Evolutionary conservation across 176 grass and related monocot genomes (phyloP), one percentile per base, ranked within the genome.

Genomic region (Carex cristatella): DNA sequence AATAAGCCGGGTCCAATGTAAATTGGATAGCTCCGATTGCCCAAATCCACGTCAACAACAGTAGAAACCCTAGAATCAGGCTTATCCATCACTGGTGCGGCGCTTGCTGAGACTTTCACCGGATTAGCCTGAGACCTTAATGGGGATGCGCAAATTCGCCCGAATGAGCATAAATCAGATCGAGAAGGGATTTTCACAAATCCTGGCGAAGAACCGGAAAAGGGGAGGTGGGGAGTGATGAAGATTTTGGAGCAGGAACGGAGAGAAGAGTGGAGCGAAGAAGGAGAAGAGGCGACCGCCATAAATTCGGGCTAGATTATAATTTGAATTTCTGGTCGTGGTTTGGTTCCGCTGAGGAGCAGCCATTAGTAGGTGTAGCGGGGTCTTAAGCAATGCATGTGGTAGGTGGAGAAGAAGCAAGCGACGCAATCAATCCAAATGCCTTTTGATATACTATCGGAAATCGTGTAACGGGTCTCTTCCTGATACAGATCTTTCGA

Each of bases 1-100:
- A 99, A 89, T 11, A 99, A 86, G n/a, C 91, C 88, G 1, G 90
- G 68, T 19, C 91, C 96, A 64, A 95, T 95, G 79, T 99, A 99
- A 87, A 99, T 99, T 72, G 96, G 96, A 84, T 99, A 99, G 81
- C 96, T 99, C 73, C 96, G 89, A 86, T 89, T 88, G 14, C 96
- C 96, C 61, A 99, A 94, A 87, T 99, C 88, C 59, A 99, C 96
- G 16, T 95, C 89, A 79, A 99, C 90, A 13, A 95, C 84, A 6
- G 86, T 89, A 14, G 93, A 94, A 80, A 92, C 96, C 87, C 76
- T 94, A 46, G 96, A 95, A 65, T 80, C 91, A 14, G 86, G 23
- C 57, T 89, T 87, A 73, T 94, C 83, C 88, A 92, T 94, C 27
- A 88, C 84, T 11, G 92, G 87, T 18, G 88, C 79, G 42, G 83